Conservation (phyloP, 768 basidiomycete species). For the Ramaria rubella region DNA sequence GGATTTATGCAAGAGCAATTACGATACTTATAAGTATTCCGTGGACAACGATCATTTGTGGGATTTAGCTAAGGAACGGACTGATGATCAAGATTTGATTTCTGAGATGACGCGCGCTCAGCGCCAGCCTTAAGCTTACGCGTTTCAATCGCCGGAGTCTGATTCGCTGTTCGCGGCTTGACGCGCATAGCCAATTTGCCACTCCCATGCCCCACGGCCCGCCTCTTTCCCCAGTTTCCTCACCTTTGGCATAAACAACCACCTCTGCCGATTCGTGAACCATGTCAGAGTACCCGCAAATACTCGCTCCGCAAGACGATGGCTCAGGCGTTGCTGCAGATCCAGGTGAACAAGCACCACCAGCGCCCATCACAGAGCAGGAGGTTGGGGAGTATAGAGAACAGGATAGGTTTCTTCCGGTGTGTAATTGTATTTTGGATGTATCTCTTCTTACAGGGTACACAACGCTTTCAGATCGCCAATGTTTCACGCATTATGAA, state of each 20-base stretch:
- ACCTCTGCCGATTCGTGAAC: neutral
- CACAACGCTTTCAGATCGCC: conserved; percentile 58
- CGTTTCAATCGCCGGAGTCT: conserved; percentile 10
- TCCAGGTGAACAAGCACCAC: conserved; percentile 35
- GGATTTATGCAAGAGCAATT: neutral
- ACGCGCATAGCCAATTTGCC: neutral
- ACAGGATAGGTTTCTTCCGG: conserved; percentile 92
- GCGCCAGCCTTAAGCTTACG: neutral
- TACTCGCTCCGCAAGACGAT: conserved; percentile 38
- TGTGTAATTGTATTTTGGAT: conserved; percentile 27
- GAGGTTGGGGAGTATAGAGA: conserved; percentile 93
- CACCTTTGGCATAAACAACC: neutral
- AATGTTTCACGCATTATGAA: conserved; percentile 99
- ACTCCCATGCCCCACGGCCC: conserved; percentile 8
- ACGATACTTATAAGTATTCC: no score
- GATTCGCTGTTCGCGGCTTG: conserved; percentile 9
- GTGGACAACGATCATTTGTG: neutral
- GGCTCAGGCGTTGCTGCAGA: conserved; percentile 27
- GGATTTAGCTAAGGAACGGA: neutral
- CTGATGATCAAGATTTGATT: neutral
- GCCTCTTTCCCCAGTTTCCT: neutral
- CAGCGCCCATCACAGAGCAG: conserved; percentile 78
- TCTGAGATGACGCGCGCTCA: neutral
- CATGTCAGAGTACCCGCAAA: conserved; percentile 11
- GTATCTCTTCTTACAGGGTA: neutral